Base-by-base conservation (phyloP, 805 yeast species). In the Suhomyces sp. region DNA sequence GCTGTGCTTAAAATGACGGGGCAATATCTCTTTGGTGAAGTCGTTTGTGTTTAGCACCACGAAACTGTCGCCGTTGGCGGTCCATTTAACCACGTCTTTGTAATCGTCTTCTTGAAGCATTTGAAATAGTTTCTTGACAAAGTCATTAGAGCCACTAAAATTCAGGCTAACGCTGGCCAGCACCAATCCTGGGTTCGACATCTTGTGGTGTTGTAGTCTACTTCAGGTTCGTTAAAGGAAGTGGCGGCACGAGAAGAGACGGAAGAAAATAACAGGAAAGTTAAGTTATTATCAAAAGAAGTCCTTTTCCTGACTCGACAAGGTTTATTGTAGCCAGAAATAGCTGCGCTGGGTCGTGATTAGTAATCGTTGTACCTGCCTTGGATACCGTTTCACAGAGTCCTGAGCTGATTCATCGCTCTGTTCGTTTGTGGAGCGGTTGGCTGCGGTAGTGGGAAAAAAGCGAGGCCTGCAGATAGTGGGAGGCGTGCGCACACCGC, bases 1-100 rank as follows among this genome's bases (percentile, higher is more conserved):
- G 52, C 90, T 83, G 70, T 94, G 99, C 63, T 92, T 93, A 76
- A 94, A 94, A 69, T 93, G 97, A 48, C 85, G 82, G 13, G 98
- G 98, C 47, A 94, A 78, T 12, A 94, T 87, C 48, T 86, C 87
- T 57, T 86, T 87, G 33, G 97, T 89, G 70, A 92, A 92, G 60
- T 87, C 96, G 64, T 87, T 89, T 12, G 96, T 89, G 70, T 94
- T 96, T 31, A 88, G 65, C 33, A 94, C 96, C 43, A 93, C 88
- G 68, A 94, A 94, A 43, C 89, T 82, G 62, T 89, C 92, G 2
- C 97, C 97, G n/a, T 64, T 66, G 25, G 79, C 81, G 1, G 96
- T 85, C 98, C 99, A 93, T 49, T 87, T 75, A 8, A 94, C 96
- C 21, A 89, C 82, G 52, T 80, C 80, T 45, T 81, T 78, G 66